Evolutionary conservation across 495 filamentous ascomycete species (phyloP), one percentile per base, ranked within the genome.

Genomic region (Aeminium ludgeri): DNA sequence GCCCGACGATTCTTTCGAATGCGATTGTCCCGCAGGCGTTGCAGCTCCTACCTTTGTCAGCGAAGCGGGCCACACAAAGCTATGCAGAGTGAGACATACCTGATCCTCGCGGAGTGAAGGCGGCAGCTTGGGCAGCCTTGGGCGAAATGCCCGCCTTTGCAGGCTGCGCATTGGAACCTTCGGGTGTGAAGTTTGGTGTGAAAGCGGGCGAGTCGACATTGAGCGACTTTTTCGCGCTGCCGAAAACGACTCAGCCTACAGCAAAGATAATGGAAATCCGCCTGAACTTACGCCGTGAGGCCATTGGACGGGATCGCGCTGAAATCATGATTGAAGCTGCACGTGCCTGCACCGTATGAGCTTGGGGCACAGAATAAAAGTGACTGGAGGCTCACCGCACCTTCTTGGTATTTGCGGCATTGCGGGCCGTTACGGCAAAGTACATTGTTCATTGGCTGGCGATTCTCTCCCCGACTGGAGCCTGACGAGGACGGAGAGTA

Each of bases 181-280:
- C 64, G 12, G 76, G 54, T 36, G 69, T 54, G 12, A 75, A 42
- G 11, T 37, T 37, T 10, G 89, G 91, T 1, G 85, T 94, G 50
- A 97, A 97, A 31, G 87, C 80, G 11, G 91, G 89, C 10, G 89
- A 95, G 48, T 96, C 89, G 51, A 92, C 87, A 58, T 93, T 96
- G 51, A 97, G 74, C 11, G 76, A 65, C 64, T 87, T 85, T 64
- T 80, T 89, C 43, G 68, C 59, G 46, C 65, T 66, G 49, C 56
- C 55, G 51, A 10, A 31, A 3, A 10, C n/a, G 43, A 34, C 43
- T 39, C 44, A 31, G 23, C 18, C 20, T 32, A 30, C 25, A 39
- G 19, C 36, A 3, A 10, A 25, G 30, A 7, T n/a, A 12, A 7
- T 30, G 31, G 13, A 35, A 41, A 35, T 41, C 13, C 46, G 40